These are phyloP conservation scores for Macrolepiota fuliginosa DNA, from an alignment of 768 basidiomycete genomes.

Conservation along the genomic window DNA sequence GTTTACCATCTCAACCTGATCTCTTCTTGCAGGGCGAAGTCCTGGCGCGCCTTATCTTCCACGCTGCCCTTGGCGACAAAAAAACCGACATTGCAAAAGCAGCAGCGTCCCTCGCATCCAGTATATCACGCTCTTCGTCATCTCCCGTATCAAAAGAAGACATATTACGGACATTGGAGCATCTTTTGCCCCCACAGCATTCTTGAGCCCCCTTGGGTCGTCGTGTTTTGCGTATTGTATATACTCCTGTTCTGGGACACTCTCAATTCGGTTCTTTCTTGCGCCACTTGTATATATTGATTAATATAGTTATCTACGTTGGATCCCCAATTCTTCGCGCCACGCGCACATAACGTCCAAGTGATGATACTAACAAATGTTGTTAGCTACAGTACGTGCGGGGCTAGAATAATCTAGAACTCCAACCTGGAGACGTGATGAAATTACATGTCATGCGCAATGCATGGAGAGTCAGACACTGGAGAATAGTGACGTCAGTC, in stretches of 20 bases:
- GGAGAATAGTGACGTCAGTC: slow-evolving; percentile 1
- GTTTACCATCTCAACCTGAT: background rate
- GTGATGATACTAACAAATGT: no score
- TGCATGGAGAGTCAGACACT: background rate
- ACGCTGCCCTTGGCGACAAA: slow-evolving; percentile 42
- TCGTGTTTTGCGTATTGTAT: no score
- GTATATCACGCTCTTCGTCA: slow-evolving; percentile 6
- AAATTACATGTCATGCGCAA: no score
- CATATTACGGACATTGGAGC: slow-evolving; percentile 37
- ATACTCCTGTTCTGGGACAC: background rate
- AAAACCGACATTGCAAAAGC: background rate
- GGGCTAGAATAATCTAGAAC: no score
- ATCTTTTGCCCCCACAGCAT: slow-evolving; percentile 27
- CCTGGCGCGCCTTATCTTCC: slow-evolving; percentile 71
- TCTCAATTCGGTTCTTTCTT: background rate
- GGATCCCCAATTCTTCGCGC: no score
- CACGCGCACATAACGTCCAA: no score
- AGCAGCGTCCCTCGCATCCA: background rate
- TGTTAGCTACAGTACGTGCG: no score
- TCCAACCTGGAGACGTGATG: no score
- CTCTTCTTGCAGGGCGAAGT: slow-evolving; percentile 64
- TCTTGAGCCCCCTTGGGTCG: background rate
- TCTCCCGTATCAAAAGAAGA: slow-evolving; percentile 34
- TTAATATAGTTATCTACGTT: no score
- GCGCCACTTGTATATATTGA: background rate